Conservation (phyloP, 164 flowering plant genomes). For the Liquidambar formosana region DNA sequence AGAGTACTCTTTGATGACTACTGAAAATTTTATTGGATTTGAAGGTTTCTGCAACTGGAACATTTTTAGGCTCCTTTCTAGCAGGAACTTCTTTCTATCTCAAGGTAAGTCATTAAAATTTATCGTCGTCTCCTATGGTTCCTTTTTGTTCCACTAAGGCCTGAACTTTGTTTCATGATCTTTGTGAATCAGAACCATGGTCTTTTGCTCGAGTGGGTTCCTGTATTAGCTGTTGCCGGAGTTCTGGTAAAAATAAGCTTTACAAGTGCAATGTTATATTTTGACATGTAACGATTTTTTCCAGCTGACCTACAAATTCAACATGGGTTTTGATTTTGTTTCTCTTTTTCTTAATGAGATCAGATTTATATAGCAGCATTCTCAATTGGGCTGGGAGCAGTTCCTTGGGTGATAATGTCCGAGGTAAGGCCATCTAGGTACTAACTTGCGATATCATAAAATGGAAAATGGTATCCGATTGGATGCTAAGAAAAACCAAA, state of each 20-base stretch:
- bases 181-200: constrained; percentile 30
- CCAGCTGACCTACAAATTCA: neutral
- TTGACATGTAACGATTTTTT: neutral
- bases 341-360: neutral
- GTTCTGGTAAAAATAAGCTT: constrained; percentile 37
- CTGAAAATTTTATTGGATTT: neutral
- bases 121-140: neutral
- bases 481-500: too few species aligned
- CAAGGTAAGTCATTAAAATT: constrained; percentile 35
- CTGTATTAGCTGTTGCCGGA: constrained; percentile 46
- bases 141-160: neutral
- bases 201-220: constrained; percentile 34
- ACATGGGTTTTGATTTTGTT: neutral
- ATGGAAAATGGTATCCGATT: too few species aligned
- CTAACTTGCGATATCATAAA: too few species aligned
- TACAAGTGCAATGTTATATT: too few species aligned
- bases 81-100: constrained; percentile 53
- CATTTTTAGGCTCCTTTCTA: constrained; percentile 50
- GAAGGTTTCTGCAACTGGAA: constrained; percentile 55
- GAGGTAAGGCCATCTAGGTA: constrained; percentile 37
- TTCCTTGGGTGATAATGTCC: constrained; percentile 76
- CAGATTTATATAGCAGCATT: constrained; percentile 43
- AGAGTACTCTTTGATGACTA: neutral
- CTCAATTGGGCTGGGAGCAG: constrained; percentile 70
- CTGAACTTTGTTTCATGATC: neutral